Evolutionary conservation across 768 basidiomycete species (phyloP).

Genomic region (Daedaleopsis nitida): DNA sequence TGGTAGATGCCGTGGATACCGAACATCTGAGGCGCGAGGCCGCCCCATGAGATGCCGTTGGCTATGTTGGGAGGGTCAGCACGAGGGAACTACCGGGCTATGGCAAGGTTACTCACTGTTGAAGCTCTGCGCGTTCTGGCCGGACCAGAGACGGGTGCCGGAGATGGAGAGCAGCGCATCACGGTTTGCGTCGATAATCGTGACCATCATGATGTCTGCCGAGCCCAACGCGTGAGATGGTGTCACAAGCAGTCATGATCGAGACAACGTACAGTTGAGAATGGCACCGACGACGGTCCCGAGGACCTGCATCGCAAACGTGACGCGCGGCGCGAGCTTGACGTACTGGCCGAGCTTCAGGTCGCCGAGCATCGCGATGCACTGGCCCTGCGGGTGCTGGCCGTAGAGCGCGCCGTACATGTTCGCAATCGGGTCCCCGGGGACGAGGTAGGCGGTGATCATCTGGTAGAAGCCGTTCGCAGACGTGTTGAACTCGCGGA

Average conservation of each 20-base stretch:
- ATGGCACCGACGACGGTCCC: constrained; percentile 58
- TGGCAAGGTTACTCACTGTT: constrained; percentile 39
- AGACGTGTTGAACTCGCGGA: constrained; percentile 29
- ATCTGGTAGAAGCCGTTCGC: constrained; percentile 34
- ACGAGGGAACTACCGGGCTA: neutral
- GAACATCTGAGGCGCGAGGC: constrained; percentile 37
- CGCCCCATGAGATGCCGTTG: constrained; percentile 59
- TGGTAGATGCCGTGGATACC: constrained; percentile 15
- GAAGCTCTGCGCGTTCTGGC: constrained; percentile 52
- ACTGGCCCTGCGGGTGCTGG: constrained; percentile 42
- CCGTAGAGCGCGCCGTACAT: constrained; percentile 47
- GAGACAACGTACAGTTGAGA: constrained; percentile 37
- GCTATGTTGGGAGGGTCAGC: neutral
- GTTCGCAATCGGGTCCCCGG: constrained; percentile 33
- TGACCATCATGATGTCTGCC: constrained; percentile 33
- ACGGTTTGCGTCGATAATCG: constrained; percentile 31
- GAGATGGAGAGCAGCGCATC: constrained; percentile 50
- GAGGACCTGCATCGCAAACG: constrained; percentile 44
- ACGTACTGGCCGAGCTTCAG: constrained; percentile 58
- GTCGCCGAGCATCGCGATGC: constrained; percentile 54
- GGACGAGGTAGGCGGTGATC: constrained; percentile 32
- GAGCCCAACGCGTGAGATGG: neutral
- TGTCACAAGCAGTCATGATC: neutral
- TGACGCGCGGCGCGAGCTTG: constrained; percentile 64
- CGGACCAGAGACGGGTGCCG: constrained; percentile 52